Evolutionary conservation across 352 stramenopile genomes (phyloP), one percentile per base, ranked within the genome.

Genomic region (Phytophthora palmivora): DNA sequence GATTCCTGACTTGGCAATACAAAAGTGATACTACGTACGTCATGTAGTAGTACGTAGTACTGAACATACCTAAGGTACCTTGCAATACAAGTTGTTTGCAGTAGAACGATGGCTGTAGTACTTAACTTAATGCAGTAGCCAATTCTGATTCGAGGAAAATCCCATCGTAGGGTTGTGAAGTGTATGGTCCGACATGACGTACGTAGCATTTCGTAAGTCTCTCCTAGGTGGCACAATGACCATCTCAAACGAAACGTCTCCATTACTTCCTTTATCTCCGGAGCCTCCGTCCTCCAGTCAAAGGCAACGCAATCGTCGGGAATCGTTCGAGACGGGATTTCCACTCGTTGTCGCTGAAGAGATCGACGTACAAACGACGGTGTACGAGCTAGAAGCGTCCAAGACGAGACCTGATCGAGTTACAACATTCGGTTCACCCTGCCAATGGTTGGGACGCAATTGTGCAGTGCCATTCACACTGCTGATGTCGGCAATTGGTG

Each of bases 401-500:
- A 15, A 48, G 16, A 12, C 26, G 18, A 12, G 45, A 12, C 14
- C 19, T 15, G 6, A 36, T 28, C 19, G 16, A 11, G 10, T 19
- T 21, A 26, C 44, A 57, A 16, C 11, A 30, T 47, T 21, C 1
- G 33, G 41, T 21, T 73, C 58, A 16, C 55, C 59, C 26, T 67
- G 58, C n/a, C 58, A 62, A 67, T 60, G 48, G 54, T 33, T 74
- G 38, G 58, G 56, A 44, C 53, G 36, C 43, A 67, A 65, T 42
- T 77, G 68, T 32, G 68, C 68, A 19, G 68, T 79, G 14, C 49
- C 74, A 37, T 70, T 80, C 32, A 88, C 76, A 26, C 63, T 88
- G 48, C 60, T 88, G 14, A 88, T 88, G 78, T 86, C 78, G 15
- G 76, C 78, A 2, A 83, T 88, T 39, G 76, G 78, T 16, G 75